Base-by-base conservation (phyloP, 352 stramenopile genomes). In the Globisporangium lucens region DNA sequence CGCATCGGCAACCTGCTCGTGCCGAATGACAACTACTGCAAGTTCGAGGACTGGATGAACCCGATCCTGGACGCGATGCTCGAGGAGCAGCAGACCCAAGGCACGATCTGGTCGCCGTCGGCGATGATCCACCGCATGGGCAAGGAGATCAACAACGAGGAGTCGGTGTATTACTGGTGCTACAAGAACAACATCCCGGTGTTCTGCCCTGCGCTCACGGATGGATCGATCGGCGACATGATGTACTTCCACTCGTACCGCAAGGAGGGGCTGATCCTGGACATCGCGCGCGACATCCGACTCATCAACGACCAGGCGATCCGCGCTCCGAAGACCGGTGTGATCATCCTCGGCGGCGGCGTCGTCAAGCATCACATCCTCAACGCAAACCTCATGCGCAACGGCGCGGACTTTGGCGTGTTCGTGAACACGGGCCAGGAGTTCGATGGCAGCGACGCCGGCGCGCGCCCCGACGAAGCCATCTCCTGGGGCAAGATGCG, bases 191-290 rank as follows among this genome's bases (percentile, higher is more conserved):
- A 99, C 72, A 99, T 99, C 74, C 98, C 98, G 6, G 95, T 99
- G 7, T 99, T 99, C 77, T 99, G 97, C 74, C 98, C 98, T 0
- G 97, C 98, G 15, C 80, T 99, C 49, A 99, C 98, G 38, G 98
- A 99, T 79, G 98, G 98, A 56, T 99, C 91, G 51, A 96, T 99
- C 64, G 98, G 98, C 43, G 98, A 99, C 75, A 99, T 99, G 98
- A 93, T 99, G n/a, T 99, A 99, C 86, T 99, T 99, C 75, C 97
- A 99, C 78, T 99, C 95, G 65, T 99, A 99, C 87, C 98, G 98
- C 74, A 91, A 98, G 24, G 89, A 94, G 51, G 98, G 98, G 3
- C 97, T 99, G 57, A 75, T 99, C 9, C 71, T 99, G 10, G 98
- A 99, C 73, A 98, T 99, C 67, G 92, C 89, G 20, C 89, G 94